Conservation (phyloP, 2,329 filamentous ascomycete genomes). For the Penicillium sp. region DNA sequence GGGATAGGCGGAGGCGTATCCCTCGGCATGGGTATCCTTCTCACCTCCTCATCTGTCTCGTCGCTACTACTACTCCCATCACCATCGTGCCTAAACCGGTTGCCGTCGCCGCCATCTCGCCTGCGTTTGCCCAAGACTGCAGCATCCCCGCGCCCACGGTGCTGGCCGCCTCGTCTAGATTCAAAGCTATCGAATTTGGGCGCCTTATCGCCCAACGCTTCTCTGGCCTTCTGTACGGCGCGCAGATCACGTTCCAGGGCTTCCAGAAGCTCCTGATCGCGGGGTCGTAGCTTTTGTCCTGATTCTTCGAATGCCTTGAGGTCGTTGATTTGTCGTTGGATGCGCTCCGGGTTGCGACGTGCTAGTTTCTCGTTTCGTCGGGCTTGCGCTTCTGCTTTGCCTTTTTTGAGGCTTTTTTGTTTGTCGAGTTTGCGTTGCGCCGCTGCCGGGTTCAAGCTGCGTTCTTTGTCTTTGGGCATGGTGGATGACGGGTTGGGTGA, state of each 20-base stretch:
- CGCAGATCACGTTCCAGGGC: slow-evolving; percentile 79
- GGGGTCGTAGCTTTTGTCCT: slow-evolving; percentile 49
- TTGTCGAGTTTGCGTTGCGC: slow-evolving; percentile 53
- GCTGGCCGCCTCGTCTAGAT: slow-evolving; percentile 20
- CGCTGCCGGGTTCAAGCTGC: slow-evolving; percentile 51
- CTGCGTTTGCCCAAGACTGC: too few relatives aligned
- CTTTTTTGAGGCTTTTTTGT: slow-evolving; percentile 51
- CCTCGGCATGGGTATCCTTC: slow-evolving; percentile 55
- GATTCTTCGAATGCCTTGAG: slow-evolving; percentile 64
- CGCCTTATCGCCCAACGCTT: slow-evolving; percentile 70
- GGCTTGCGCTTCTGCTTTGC: slow-evolving; percentile 52
- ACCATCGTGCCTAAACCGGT: too few relatives aligned
- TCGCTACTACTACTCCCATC: slow-evolving; percentile 40
- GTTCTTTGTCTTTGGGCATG: slow-evolving; percentile 55
- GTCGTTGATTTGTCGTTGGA: slow-evolving; percentile 86
- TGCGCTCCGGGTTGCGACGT: slow-evolving; percentile 73
- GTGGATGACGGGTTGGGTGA: too few relatives aligned
- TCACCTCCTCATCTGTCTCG: slow-evolving; percentile 54
- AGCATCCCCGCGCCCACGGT: too few relatives aligned
- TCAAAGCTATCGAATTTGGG: slow-evolving; percentile 52
- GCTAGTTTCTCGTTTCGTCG: slow-evolving; percentile 85
- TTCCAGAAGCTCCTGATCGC: slow-evolving; percentile 68
- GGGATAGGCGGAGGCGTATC: slow-evolving; percentile 58
- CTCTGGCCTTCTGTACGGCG: slow-evolving; percentile 70
- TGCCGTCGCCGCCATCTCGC: slow-evolving; percentile 31